Evolutionary conservation across 805 yeast genomes (phyloP).

Genomic region (Zygosaccharomyces gambellarensis): DNA sequence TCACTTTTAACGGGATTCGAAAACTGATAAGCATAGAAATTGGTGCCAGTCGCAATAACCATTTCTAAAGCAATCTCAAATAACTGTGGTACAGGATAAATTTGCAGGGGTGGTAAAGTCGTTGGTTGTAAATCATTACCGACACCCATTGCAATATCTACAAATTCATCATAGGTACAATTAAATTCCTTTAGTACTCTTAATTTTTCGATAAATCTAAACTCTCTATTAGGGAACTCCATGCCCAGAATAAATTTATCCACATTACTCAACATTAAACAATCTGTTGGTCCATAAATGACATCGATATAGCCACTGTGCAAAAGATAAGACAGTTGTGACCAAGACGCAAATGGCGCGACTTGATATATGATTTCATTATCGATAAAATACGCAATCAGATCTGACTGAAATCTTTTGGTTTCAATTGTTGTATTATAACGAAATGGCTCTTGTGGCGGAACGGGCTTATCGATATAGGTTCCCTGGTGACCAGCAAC

Average conservation of each 20-base stretch:
- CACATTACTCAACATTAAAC: conserved; percentile 53
- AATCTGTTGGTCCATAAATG: conserved; percentile 81
- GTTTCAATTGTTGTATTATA: conserved; percentile 47
- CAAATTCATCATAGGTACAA: conserved; percentile 59
- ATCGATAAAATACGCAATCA: conserved; percentile 53
- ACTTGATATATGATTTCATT: conserved; percentile 60
- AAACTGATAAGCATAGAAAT: conserved; percentile 44
- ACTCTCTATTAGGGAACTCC: conserved; percentile 60
- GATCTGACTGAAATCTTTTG: conserved; percentile 48
- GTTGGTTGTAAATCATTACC: conserved; percentile 74
- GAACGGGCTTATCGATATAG: conserved; percentile 34
- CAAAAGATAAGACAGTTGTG: conserved; percentile 70
- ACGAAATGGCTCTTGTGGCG: conserved; percentile 47
- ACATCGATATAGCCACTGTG: conserved; percentile 58
- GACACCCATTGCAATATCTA: conserved; percentile 69
- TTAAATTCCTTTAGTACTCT: conserved; percentile 57
- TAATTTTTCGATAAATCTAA: conserved; percentile 58
- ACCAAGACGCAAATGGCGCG: conserved; percentile 78
- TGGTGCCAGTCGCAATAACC: conserved; percentile 40
- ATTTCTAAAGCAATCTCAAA: conserved; percentile 38
- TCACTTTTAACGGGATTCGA: conserved; percentile 38
- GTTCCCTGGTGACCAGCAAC: conserved; percentile 32
- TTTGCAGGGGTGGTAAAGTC: conserved; percentile 47
- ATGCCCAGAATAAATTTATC: conserved; percentile 70
- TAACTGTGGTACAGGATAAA: conserved; percentile 29